Evolutionary conservation across 164 flowering plant species (phyloP).

Genomic region (Stephania cephalantha): DNA sequence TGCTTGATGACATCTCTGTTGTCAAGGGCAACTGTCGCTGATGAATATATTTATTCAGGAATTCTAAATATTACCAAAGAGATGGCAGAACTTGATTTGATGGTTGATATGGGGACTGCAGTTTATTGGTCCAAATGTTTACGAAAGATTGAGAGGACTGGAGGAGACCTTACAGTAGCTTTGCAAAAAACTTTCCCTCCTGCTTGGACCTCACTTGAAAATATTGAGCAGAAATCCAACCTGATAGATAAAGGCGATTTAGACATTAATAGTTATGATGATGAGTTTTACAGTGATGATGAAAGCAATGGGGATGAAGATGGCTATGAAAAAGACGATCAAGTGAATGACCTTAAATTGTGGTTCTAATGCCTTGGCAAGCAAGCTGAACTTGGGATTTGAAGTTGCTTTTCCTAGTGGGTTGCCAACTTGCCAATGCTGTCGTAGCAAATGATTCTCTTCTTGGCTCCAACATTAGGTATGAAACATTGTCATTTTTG

Average conservation of each 20-base stretch:
- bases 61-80: conserved; percentile 51
- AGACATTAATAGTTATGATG: conserved; percentile 13
- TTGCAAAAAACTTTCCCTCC: conserved; percentile 96
- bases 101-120: conserved; percentile 93
- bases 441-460: no score
- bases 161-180: conserved; percentile 85
- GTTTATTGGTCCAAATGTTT: conserved; percentile 88
- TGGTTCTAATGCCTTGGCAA: conserved; percentile 17
- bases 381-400: background rate
- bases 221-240: conserved; percentile 18
- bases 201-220: conserved; percentile 63
- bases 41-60: conserved; percentile 60
- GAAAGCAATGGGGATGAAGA: conserved; percentile 14
- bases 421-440: background rate
- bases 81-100: conserved; percentile 60
- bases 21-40: conserved; percentile 72
- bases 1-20: conserved; percentile 84
- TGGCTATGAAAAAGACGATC: conserved; percentile 7
- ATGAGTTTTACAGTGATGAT: conserved; percentile 18
- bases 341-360: conserved; percentile 12
- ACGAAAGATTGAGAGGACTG: conserved; percentile 74
- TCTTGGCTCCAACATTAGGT: background rate
- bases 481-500: background rate
- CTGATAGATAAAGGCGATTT: conserved; percentile 26
- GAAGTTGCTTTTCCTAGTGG: background rate